These are phyloP conservation scores for Quercus glauca DNA, from an alignment of 306 rosid genomes.

Conservation along the genomic window DNA sequence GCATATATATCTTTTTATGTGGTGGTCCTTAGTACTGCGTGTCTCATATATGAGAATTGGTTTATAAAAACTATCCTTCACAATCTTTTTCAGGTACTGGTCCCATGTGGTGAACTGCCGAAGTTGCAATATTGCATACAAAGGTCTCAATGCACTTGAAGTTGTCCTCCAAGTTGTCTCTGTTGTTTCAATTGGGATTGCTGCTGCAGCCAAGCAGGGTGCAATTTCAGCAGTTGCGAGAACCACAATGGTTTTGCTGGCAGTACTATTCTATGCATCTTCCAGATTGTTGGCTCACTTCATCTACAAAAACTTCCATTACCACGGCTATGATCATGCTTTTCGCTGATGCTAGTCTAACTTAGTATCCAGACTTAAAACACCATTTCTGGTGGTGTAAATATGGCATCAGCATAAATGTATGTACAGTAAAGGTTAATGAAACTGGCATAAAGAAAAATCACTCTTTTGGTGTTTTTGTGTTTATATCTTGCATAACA, in stretches of 20 bases:
- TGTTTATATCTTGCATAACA: too few relatives aligned
- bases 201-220: slow-evolving; percentile 59
- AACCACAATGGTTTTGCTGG: slow-evolving; percentile 47
- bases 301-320: slow-evolving; percentile 71
- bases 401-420: neutral
- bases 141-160: slow-evolving; percentile 61
- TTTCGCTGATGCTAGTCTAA: slow-evolving; percentile 32
- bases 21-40: neutral
- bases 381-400: neutral
- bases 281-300: slow-evolving; percentile 76
- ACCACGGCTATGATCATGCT: slow-evolving; percentile 80
- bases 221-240: slow-evolving; percentile 35
- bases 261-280: slow-evolving; percentile 60
- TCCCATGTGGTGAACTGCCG: slow-evolving; percentile 78
- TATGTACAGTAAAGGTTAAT: neutral
- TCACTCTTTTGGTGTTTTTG: too few relatives aligned
- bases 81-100: slow-evolving; percentile 57
- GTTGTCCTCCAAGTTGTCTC: slow-evolving; percentile 58
- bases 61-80: neutral
- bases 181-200: slow-evolving; percentile 60
- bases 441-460: neutral
- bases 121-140: slow-evolving; percentile 77
- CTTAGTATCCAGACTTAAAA: neutral
- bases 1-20: neutral
- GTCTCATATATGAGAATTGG: neutral